Base-by-base conservation (phyloP, 129 eudicot genomes). In the Gnaphalium uliginosum region DNA sequence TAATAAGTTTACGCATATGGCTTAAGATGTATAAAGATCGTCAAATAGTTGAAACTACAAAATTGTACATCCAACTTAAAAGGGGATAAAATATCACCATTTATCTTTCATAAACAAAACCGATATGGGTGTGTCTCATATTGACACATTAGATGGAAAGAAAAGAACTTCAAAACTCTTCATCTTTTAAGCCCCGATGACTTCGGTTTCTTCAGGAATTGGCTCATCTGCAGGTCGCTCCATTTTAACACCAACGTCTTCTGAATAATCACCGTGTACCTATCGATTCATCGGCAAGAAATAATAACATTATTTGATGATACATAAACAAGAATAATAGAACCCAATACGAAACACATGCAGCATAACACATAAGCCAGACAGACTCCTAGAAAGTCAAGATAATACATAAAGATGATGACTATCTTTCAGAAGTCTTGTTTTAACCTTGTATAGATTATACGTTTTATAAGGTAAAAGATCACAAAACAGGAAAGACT, bases 181-280 rank as follows among this genome's bases (percentile, higher is more conserved):
- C 17, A 43, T 46, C 17, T 13, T 11, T 60, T 60, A 60, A 60
- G 29, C 72, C 23, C 51, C 51, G 13, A 37, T 41, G 32, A 43
- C 72, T 46, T 67, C 56, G 4, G 32, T 23, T 68, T 3, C 15
- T 66, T 60, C 66, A 60, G 66, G 25, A 60, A 60, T 24, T 24
- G 66, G 66, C 66, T 60, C 66, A 25, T 60, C 29, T 19, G 66
- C 66, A 22, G 66, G 30, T 10, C 66, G 24, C 2, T 59, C 66
- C 66, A 59, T 24, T 13, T 60, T 60, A 23, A 22, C 32, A 22
- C 66, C 66, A 9, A 25, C 33, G 1, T 60, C 30, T 60, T 60
- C 66, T 7, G 66, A 60, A 60, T 24, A 60, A 11, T 60, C 66
- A 6, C 33, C 66, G n/a, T 60, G 30, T 11, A 60, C 66, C 66